These are phyloP conservation scores for Erigeron philadelphicus DNA, from an alignment of 140 eudicot genomes.

Conservation along the genomic window DNA sequence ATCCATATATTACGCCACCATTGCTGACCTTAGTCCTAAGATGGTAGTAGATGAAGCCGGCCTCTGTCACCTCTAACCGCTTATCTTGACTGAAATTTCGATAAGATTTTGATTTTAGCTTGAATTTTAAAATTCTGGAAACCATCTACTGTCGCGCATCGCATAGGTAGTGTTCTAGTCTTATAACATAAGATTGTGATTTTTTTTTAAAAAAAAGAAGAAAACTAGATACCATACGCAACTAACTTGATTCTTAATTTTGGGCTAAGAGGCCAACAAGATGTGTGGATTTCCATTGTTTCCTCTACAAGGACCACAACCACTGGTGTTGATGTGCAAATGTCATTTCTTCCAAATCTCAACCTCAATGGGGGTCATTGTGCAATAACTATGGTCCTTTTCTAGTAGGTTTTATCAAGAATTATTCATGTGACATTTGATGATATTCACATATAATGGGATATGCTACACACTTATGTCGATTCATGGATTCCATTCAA, in stretches of 20 bases:
- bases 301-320: slow-evolving; percentile 32
- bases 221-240: background rate
- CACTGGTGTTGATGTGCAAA: slow-evolving; percentile 19
- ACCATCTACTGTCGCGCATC: too few species aligned
- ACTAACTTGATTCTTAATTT: slow-evolving; percentile 1
- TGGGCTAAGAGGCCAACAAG: slow-evolving; percentile 19
- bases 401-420: slow-evolving; percentile 30
- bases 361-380: slow-evolving; percentile 27
- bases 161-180: too few species aligned
- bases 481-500: slow-evolving; percentile 24
- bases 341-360: slow-evolving; percentile 20
- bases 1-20: too few species aligned
- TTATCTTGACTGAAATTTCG: too few species aligned
- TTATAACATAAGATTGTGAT: background rate
- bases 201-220: background rate
- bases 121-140: too few species aligned
- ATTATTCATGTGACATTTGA: slow-evolving; percentile 19
- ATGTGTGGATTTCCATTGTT: slow-evolving; percentile 31
- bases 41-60: too few species aligned
- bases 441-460: slow-evolving; percentile 19
- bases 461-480: slow-evolving; percentile 31
- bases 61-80: too few species aligned
- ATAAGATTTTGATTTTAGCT: too few species aligned
- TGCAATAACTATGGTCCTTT: slow-evolving; percentile 34
- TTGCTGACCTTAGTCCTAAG: too few species aligned